Percentiles rank a stretch among this genome's conserved stretches.
These are phyloP conservation scores for Pseudogymnoascus sp. DNA, from an alignment of 2,329 filamentous ascomycete genomes.

Conservation along the genomic window DNA sequence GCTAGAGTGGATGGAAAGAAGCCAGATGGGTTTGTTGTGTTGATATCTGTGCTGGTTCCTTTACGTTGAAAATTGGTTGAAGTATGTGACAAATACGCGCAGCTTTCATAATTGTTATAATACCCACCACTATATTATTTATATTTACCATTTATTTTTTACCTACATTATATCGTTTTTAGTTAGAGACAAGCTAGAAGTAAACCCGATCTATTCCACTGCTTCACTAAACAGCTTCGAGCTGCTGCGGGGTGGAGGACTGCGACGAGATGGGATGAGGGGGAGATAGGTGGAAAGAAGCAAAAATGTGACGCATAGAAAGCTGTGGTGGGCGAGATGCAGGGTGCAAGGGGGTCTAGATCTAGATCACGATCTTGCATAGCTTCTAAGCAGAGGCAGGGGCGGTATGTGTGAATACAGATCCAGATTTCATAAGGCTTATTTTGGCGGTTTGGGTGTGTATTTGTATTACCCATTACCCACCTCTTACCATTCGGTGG, in stretches of 20 bases:
- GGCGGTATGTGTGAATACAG: not conserved
- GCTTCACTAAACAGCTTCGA: not conserved
- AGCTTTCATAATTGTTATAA: no score
- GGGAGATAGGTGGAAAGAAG: no score
- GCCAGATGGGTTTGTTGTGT: not conserved
- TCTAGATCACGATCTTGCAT: not conserved
- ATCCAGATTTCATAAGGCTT: not conserved
- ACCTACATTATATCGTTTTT: no score
- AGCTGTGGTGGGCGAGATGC: not conserved
- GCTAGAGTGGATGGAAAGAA: not conserved
- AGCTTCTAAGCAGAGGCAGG: not conserved
- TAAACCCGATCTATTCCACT: no score
- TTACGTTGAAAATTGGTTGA: no score
- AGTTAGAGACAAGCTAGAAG: no score
- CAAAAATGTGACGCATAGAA: not conserved
- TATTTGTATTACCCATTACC: not conserved
- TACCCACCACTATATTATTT: no score
- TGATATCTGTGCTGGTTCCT: no score
- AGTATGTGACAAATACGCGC: no score
- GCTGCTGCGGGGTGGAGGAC: not conserved
- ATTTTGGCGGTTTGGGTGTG: not conserved
- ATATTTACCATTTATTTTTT: no score
- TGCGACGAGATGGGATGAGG: not conserved
- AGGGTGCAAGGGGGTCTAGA: not conserved
- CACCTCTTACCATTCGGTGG: not conserved